Evolutionary conservation across 352 stramenopile species (phyloP), one percentile per base, ranked within the genome.

Genomic region (Chrysophaeum taylorii): DNA sequence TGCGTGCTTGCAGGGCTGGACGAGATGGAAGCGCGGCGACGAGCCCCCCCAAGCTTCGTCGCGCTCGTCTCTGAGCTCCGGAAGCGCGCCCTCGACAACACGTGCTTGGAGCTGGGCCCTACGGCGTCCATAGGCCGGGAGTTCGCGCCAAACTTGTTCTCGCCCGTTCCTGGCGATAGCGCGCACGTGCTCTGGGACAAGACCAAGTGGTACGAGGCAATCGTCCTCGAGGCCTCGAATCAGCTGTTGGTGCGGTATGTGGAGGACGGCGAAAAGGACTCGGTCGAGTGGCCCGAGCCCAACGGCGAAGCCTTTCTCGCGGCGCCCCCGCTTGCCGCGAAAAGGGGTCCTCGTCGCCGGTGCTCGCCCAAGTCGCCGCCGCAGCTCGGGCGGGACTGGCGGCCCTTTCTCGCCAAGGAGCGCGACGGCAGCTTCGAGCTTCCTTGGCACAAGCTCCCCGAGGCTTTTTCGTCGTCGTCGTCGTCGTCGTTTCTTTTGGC

Each of bases 101-200:
- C n/a, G n/a, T n/a, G n/a, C n/a, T n/a, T n/a, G n/a, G n/a, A n/a
- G n/a, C n/a, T n/a, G n/a, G n/a, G n/a, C n/a, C n/a, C n/a, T n/a
- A 35, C 36, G 25, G n/a, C 27, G 27, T 9, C 25, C 52, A 39
- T 12, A 2, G 52, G 52, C 52, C 25, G 52, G 7, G 52, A 63
- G 52, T 63, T 63, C 52, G 36, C 36, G 27, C 52, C 52, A 31
- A 63, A 63, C n/a, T 31, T 63, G n/a, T 63, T 63, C 52, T 12
- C 52, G 52, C 52, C 52, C 9, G 27, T 25, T 31, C 27, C 39
- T 15, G 52, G 52, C 25, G 52, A 63, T 31, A 25, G 27, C 5
- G 52, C 39, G 4, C 52, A 31, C 25, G 52, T 63, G 33, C 23
- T 63, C 5, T 63, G 52, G 52, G 52, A 63, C 52, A 9, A 21